phyloP scores from a whole-genome alignment of 1,139 yeast genomes.

The Ogataea hybrid region DNA sequence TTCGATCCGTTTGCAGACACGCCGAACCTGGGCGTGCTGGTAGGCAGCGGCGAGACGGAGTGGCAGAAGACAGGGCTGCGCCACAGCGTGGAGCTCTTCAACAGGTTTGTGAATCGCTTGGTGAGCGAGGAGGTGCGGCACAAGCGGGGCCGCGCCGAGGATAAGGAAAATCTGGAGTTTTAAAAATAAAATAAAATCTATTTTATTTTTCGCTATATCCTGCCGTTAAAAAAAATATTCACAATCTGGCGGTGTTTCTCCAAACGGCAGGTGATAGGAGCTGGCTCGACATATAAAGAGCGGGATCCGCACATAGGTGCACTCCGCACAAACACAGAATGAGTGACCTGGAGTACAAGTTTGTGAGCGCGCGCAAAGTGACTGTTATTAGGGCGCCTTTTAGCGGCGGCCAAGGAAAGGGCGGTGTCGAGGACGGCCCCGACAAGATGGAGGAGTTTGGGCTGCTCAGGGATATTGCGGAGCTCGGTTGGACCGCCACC shows the following conservation, averaged over 20 bases:
- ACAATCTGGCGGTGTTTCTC: slow-evolving; percentile 4
- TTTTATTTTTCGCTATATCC: slow-evolving; percentile 4
- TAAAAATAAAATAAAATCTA: slow-evolving; percentile 1
- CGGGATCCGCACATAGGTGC: background rate
- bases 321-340: background rate
- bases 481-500: slow-evolving; percentile 69
- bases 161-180: slow-evolving; percentile 25
- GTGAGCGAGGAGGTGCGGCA: slow-evolving; percentile 56
- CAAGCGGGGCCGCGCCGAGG: slow-evolving; percentile 43
- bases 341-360: slow-evolving; percentile 40
- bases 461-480: slow-evolving; percentile 56
- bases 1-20: slow-evolving; percentile 75
- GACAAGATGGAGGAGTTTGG: slow-evolving; percentile 73
- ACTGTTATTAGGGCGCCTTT: slow-evolving; percentile 83
- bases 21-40: slow-evolving; percentile 68
- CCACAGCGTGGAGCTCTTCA: slow-evolving; percentile 73
- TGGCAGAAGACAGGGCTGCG: slow-evolving; percentile 69
- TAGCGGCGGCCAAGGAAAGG: slow-evolving; percentile 94
- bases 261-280: slow-evolving; percentile 5
- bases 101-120: slow-evolving; percentile 58
- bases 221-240: slow-evolving; percentile 5
- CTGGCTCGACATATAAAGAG: background rate
- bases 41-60: slow-evolving; percentile 36
- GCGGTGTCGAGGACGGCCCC: slow-evolving; percentile 96
- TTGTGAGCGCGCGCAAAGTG: slow-evolving; percentile 51